phyloP scores from a whole-genome alignment of 73 alveolate species.

The Symbiodinium natans region DNA sequence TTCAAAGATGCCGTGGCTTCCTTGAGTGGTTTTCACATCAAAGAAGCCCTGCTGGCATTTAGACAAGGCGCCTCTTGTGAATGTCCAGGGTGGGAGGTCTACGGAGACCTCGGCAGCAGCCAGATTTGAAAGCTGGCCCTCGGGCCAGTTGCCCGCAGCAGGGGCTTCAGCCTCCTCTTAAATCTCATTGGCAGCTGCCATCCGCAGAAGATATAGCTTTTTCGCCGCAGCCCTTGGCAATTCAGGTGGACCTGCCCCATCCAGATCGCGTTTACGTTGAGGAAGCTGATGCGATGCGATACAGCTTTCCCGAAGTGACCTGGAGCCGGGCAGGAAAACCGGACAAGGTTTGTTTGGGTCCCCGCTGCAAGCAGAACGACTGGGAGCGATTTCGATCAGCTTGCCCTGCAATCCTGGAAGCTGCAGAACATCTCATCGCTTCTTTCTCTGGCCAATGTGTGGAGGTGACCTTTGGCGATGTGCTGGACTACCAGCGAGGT shows the following conservation, averaged over 20 bases:
- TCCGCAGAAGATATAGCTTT: conserved; percentile 43
- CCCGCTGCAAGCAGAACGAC: background rate
- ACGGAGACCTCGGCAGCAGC: too few species aligned
- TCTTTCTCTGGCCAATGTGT: conserved; percentile 21
- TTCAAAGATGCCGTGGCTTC: too few species aligned
- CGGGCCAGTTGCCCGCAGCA: too few species aligned
- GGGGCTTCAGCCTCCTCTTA: too few species aligned
- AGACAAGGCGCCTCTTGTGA: too few species aligned
- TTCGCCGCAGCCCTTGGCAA: conserved; percentile 4
- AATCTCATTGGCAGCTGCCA: too few species aligned
- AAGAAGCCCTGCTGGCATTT: too few species aligned
- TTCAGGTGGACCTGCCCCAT: conserved; percentile 16
- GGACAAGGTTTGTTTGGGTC: background rate
- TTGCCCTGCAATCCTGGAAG: conserved; percentile 55
- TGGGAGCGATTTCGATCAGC: conserved; percentile 49
- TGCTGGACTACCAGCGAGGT: conserved; percentile 43
- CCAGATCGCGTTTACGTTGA: background rate
- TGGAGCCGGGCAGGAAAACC: conserved; percentile 63
- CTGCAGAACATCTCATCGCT: background rate
- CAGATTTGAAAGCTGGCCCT: too few species aligned
- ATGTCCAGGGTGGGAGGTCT: too few species aligned
- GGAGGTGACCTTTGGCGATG: conserved; percentile 75
- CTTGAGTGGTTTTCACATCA: too few species aligned
- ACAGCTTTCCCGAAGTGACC: conserved; percentile 22
- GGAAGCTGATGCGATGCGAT: conserved; percentile 63